A percentile compares a stretch with the other conserved stretches of the same genome.
Conservation (phyloP, 2,329 filamentous ascomycete species). For the Fusarium equiseti region DNA sequence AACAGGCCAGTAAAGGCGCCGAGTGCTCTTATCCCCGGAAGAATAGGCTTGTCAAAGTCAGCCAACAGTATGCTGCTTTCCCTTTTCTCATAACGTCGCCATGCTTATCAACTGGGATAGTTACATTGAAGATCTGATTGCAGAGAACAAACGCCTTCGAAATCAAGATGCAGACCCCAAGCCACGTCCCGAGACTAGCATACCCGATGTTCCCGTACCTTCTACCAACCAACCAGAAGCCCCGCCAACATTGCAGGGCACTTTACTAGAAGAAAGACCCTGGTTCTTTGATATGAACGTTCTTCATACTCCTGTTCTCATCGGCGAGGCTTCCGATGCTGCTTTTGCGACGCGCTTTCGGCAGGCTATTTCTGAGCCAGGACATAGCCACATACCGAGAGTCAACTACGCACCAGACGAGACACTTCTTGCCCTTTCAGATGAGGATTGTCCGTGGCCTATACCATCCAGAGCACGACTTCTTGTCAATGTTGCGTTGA, state of each 20-base stretch:
- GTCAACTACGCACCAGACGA: conserved; percentile 53
- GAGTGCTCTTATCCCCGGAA: conserved; percentile 53
- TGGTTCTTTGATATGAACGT: conserved; percentile 54
- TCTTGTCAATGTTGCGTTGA: conserved; percentile 55
- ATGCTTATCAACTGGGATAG: conserved; percentile 28
- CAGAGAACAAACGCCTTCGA: conserved; percentile 50
- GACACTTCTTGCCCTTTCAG: conserved; percentile 44
- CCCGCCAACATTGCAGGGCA: conserved; percentile 33
- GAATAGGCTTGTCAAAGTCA: conserved; percentile 51
- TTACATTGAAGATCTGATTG: conserved; percentile 53
- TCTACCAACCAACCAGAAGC: conserved; percentile 15
- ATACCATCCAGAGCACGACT: conserved; percentile 49
- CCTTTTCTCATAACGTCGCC: fast-evolving
- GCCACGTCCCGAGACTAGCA: conserved; percentile 23
- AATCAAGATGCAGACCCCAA: conserved; percentile 29
- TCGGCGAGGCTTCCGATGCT: conserved; percentile 54
- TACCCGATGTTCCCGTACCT: conserved; percentile 25
- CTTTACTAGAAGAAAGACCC: conserved; percentile 43
- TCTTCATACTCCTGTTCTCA: conserved; percentile 51
- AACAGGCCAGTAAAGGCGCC: conserved; percentile 46
- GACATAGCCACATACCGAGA: conserved; percentile 51
- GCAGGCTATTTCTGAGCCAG: conserved; percentile 50
- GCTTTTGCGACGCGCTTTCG: conserved; percentile 54
- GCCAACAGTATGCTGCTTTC: conserved; percentile 44
- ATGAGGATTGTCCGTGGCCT: conserved; percentile 54